These are phyloP conservation scores for Zygosaccharomyces kombuchaensis DNA, from an alignment of 805 yeast species.

Conservation along the genomic window DNA sequence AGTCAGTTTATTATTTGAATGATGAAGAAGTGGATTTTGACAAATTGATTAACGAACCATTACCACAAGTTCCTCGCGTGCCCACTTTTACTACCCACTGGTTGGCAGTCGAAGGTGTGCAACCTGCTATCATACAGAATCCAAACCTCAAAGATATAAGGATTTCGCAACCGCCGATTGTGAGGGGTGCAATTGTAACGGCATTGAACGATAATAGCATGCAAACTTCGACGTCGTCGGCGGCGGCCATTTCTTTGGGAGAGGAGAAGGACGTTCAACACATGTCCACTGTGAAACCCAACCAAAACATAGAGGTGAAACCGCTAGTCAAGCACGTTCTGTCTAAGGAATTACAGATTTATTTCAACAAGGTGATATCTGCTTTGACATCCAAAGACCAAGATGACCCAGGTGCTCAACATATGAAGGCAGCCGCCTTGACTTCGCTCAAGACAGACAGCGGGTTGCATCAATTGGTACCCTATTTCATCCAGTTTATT, in stretches of 20 bases:
- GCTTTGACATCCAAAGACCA: constrained; percentile 62
- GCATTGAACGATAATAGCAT: constrained; percentile 49
- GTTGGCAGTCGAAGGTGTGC: constrained; percentile 98
- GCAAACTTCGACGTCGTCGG: constrained; percentile 28
- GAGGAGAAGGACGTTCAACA: constrained; percentile 25
- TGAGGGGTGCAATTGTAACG: constrained; percentile 78
- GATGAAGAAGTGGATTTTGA: constrained; percentile 94
- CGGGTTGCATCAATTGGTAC: constrained; percentile 93
- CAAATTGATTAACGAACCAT: constrained; percentile 83
- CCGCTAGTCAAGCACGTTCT: constrained; percentile 93
- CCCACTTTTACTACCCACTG: constrained; percentile 94
- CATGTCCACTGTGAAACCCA: constrained; percentile 36
- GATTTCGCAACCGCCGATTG: constrained; percentile 61
- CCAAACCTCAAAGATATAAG: constrained; percentile 76
- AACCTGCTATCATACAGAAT: constrained; percentile 95
- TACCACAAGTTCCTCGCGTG: constrained; percentile 91
- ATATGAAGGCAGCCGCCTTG: constrained; percentile 72
- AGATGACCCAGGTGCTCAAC: constrained; percentile 34
- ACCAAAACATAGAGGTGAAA: constrained; percentile 57
- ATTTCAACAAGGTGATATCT: constrained; percentile 83
- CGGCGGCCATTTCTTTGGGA: constrained; percentile 13
- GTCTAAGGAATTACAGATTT: constrained; percentile 88
- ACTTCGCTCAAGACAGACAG: constrained; percentile 85
- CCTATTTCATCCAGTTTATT: constrained; percentile 91
- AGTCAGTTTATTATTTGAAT: constrained; percentile 85